Base-by-base conservation (phyloP, 2,329 filamentous ascomycete species). In the Fusarium sp. region DNA sequence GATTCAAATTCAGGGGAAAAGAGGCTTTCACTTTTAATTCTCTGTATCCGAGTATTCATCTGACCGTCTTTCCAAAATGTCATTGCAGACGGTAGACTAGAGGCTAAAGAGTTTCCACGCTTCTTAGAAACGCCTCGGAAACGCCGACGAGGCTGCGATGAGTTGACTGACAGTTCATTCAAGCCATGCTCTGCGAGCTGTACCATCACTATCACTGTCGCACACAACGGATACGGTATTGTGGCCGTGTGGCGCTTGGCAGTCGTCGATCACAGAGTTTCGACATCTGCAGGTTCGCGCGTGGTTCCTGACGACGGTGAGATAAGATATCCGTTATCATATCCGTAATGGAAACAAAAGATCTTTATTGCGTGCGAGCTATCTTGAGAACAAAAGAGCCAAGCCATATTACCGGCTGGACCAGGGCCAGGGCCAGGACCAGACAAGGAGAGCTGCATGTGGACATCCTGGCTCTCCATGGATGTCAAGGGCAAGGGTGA, bases 281-380 rank as follows among this genome's bases (percentile, higher is more conserved):
- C 45, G 34, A 58, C 44, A 72, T 58, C 66, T 69, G 59, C 68
- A 71, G 38, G 55, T 56, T 60, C 40, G 29, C 29, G 32, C 29
- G 32, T 47, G 56, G 67, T 71, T 73, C 61, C 59, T 68, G 64
- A 45, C 56, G 63, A 66, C 38, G 30, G 42, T 25, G 52, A 73
- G 73, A 75, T 75, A 75, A 73, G 73, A 63, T 71, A 50, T 66
- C 47, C 57, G 68, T 62, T 69, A 62, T 71, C 64, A 71, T 69
- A 61, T 72, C 68, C 69, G 69, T 71, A 71, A 71, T 64, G 53
- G 68, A 71, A 71, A 71, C 69, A 71, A 72, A 72, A 71, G 69
- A 66, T 70, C 69, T 69, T 66, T 66, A 61, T 54, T 69, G 68
- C 64, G 64, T 72, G 64, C 63, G 62, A 65, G 56, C 59, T 71